Evolutionary conservation across 2,329 filamentous ascomycete species (phyloP).

Genomic region (Arthroderma uncinatum): DNA sequence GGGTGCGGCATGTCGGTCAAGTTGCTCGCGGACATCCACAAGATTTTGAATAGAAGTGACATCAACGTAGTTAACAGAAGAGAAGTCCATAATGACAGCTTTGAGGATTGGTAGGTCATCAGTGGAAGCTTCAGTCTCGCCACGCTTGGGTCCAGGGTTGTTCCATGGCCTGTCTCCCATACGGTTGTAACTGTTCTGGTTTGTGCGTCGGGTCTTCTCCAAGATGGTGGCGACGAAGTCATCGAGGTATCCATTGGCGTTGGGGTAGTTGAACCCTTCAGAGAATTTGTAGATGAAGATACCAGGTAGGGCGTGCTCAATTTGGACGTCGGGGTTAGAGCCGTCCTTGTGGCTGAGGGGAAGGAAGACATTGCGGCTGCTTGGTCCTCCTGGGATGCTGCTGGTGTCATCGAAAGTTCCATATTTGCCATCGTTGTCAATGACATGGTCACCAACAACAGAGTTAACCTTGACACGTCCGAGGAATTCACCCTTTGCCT

Average conservation of each 20-base stretch:
- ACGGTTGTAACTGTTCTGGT: conserved; percentile 51
- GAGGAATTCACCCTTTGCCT: conserved; percentile 72
- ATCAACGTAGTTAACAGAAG: conserved; percentile 85
- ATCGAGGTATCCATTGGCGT: conserved; percentile 79
- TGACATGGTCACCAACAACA: conserved; percentile 62
- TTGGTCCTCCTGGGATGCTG: conserved; percentile 36
- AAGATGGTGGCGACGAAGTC: conserved; percentile 60
- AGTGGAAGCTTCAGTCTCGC: conserved; percentile 40
- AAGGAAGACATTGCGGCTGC: conserved; percentile 68
- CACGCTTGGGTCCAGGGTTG: conserved; percentile 63
- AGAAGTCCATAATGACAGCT: conserved; percentile 90
- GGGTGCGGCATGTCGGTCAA: conserved; percentile 72
- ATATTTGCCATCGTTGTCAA: conserved; percentile 54
- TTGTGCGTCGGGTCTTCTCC: conserved; percentile 62
- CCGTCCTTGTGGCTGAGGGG: conserved; percentile 82
- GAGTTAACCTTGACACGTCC: conserved; percentile 76
- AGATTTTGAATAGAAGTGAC: conserved; percentile 84
- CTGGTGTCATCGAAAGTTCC: conserved; percentile 40
- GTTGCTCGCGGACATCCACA: conserved; percentile 88
- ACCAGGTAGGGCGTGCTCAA: conserved; percentile 77
- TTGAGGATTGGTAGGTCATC: conserved; percentile 57
- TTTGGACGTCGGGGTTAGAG: conserved; percentile 69
- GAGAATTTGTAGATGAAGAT: conserved; percentile 93
- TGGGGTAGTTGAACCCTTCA: conserved; percentile 94
- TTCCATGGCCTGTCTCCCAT: conserved; percentile 87